Conservation (phyloP, 805 yeast genomes). For the Monosporozyma siamensis region DNA sequence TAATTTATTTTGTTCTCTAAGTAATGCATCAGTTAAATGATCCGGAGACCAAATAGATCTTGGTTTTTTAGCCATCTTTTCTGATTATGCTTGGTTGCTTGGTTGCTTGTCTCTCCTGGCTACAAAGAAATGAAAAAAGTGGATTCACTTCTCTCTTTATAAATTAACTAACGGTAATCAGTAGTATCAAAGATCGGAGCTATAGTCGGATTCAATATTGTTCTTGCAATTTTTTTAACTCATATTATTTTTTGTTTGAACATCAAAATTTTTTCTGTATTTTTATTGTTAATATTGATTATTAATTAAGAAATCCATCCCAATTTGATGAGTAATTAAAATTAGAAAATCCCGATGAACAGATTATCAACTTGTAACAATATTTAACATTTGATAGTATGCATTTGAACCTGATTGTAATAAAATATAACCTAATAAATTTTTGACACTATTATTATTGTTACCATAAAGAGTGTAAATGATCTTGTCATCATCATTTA, state of each 20-base stretch:
- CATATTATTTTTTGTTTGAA: too few species aligned
- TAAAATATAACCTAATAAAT: neutral
- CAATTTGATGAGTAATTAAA: too few species aligned
- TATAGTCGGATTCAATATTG: too few species aligned
- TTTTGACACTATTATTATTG: too few species aligned
- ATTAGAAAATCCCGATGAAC: too few species aligned
- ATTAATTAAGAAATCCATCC: too few species aligned
- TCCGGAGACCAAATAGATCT: slow-evolving; percentile 6
- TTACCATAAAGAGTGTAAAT: too few species aligned
- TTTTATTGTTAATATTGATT: too few species aligned
- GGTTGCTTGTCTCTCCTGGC: neutral
- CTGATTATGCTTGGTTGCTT: neutral
- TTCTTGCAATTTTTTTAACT: too few species aligned
- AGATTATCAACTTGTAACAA: neutral
- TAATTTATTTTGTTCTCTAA: slow-evolving; percentile 25
- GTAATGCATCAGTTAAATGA: slow-evolving; percentile 11
- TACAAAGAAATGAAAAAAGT: too few species aligned
- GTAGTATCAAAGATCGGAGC: too few species aligned
- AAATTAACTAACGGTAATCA: neutral
- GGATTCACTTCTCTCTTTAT: slow-evolving; percentile 2
- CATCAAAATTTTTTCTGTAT: too few species aligned
- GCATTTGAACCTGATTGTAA: neutral
- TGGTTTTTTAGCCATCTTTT: slow-evolving; percentile 4
- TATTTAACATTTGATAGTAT: neutral
- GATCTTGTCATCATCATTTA: neutral